Percentiles rank a stretch among this genome's conserved stretches.
phyloP scores from a whole-genome alignment of 257 asterid genomes.

The Haberlea rhodopensis region DNA sequence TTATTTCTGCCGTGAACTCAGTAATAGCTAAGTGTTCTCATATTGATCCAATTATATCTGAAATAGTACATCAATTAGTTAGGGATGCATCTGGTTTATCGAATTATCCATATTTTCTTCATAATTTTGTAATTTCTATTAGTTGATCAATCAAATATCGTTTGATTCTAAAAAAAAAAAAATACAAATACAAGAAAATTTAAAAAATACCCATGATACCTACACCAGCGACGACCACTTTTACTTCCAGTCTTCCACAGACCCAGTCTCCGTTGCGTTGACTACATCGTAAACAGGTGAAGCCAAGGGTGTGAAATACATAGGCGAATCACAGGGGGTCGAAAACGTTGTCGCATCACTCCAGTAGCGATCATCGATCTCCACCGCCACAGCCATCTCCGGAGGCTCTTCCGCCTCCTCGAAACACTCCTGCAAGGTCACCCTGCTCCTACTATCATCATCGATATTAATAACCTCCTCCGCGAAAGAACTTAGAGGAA shows the following conservation, averaged over 20 bases:
- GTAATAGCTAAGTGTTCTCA: too few species aligned
- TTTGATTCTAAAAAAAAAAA: too few species aligned
- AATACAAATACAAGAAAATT: background rate
- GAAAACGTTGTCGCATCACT: conserved; percentile 45
- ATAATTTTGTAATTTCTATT: too few species aligned
- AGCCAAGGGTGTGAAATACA: conserved; percentile 46
- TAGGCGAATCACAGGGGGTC: conserved; percentile 51
- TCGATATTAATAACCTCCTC: conserved; percentile 10
- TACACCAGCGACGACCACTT: background rate
- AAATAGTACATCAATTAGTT: too few species aligned
- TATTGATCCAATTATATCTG: too few species aligned
- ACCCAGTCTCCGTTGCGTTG: conserved; percentile 18
- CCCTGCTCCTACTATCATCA: conserved; percentile 17
- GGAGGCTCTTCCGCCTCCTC: conserved; percentile 27
- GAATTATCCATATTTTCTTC: too few species aligned
- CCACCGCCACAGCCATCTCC: conserved; percentile 23
- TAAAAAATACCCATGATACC: too few species aligned
- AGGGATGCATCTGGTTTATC: too few species aligned
- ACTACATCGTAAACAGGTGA: conserved; percentile 39
- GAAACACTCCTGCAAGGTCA: conserved; percentile 38
- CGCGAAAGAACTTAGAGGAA: conserved; percentile 24
- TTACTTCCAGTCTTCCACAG: background rate
- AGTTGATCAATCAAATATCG: too few species aligned
- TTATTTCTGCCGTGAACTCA: too few species aligned
- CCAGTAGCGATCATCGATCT: conserved; percentile 13